Evolutionary conservation across 2,329 filamentous ascomycete genomes (phyloP).

Genomic region (Paramyrothecium roridum): DNA sequence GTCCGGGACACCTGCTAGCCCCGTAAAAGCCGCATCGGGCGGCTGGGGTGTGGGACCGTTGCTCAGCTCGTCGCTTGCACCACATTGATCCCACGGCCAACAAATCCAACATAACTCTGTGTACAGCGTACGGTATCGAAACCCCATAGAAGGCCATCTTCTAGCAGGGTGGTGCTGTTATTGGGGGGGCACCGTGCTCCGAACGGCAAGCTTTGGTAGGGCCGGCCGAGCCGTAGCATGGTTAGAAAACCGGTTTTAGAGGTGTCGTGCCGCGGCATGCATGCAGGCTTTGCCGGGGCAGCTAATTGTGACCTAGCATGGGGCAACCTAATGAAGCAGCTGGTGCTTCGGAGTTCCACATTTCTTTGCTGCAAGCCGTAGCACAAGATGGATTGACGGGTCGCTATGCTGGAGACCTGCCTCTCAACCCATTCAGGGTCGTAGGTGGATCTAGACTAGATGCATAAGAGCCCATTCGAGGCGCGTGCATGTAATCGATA

Average conservation of each 20-base stretch:
- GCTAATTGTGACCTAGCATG: not conserved
- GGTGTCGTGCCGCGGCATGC: not conserved
- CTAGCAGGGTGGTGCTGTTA: not conserved
- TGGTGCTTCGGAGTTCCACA: not conserved
- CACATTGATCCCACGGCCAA: not conserved
- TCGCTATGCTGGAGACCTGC: not conserved
- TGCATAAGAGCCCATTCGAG: not conserved
- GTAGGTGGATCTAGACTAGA: not conserved
- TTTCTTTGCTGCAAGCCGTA: not conserved
- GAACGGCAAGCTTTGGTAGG: not conserved
- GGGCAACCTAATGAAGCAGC: not conserved
- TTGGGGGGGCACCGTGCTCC: not conserved
- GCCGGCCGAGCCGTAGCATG: not conserved
- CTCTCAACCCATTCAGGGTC: not conserved
- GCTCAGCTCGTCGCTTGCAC: not conserved
- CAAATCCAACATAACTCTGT: not conserved
- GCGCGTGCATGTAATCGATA: not conserved
- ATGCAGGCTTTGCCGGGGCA: not conserved
- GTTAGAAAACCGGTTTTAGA: constrained; percentile 1
- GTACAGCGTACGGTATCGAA: not conserved
- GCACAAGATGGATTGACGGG: not conserved
- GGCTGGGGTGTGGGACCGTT: not conserved
- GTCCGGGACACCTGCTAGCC: not conserved
- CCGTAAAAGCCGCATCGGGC: not conserved
- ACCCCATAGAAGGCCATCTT: not conserved